Conservation (phyloP, 306 rosid species). For the Malus fusca region DNA sequence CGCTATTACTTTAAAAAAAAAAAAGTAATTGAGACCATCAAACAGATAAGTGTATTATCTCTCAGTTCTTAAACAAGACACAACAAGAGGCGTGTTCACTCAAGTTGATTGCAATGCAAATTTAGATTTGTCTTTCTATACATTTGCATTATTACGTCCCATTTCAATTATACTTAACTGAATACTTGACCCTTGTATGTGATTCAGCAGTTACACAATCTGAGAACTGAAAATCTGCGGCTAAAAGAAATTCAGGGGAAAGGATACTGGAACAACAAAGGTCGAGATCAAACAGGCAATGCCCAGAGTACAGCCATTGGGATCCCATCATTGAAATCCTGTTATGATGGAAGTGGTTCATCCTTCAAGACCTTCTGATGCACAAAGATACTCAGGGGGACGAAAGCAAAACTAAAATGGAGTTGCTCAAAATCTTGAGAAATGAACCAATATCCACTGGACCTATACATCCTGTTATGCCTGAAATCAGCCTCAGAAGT, state of each 20-base stretch:
- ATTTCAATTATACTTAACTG: neutral
- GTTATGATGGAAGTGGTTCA: conserved; percentile 23
- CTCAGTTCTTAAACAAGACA: neutral
- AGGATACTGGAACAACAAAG: conserved; percentile 40
- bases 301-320: conserved; percentile 16
- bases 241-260: conserved; percentile 48
- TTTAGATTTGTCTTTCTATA: neutral
- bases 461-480: conserved; percentile 5
- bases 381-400: conserved; percentile 33
- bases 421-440: conserved; percentile 37
- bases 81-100: neutral
- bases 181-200: neutral
- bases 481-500: conserved; percentile 20
- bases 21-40: neutral
- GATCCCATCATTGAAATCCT: conserved; percentile 34
- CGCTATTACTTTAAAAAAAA: neutral
- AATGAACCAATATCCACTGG: conserved; percentile 13
- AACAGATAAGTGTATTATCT: neutral
- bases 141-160: neutral
- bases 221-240: conserved; percentile 48
- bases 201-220: conserved; percentile 41
- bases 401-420: conserved; percentile 21
- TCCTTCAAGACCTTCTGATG: conserved; percentile 33
- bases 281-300: conserved; percentile 19
- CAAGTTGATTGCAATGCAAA: neutral